phyloP scores from a whole-genome alignment of 2,329 filamentous ascomycete genomes.

The Sporothrix phasma region DNA sequence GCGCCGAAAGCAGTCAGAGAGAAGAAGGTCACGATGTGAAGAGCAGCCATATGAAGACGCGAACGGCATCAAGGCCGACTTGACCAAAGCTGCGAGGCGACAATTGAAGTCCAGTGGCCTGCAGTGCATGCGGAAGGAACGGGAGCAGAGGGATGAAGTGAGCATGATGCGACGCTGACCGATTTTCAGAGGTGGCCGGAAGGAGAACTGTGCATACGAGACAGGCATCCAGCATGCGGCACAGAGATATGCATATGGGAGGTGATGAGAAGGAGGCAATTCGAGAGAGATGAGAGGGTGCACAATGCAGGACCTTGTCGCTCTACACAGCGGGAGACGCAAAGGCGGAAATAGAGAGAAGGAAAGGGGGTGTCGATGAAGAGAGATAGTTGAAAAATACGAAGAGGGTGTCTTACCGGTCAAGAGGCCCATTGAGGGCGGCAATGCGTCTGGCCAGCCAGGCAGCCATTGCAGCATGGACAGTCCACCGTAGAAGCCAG shows the following conservation, averaged over 20 bases:
- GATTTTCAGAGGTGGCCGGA: not conserved
- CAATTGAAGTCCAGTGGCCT: slow-evolving; percentile 17
- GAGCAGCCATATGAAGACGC: not conserved
- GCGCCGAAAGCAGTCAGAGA: not conserved
- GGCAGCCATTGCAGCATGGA: slow-evolving; percentile 65
- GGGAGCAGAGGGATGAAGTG: not conserved
- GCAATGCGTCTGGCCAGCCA: slow-evolving; percentile 68
- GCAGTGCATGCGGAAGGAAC: slow-evolving; percentile 11
- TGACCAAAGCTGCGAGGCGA: slow-evolving; percentile 2
- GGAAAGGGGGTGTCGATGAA: not conserved
- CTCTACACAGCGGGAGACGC: not conserved
- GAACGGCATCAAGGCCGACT: not conserved
- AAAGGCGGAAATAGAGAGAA: not conserved
- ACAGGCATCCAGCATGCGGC: not conserved
- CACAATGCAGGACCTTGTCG: not conserved
- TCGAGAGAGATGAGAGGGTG: slow-evolving; percentile 1
- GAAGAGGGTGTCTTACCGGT: slow-evolving; percentile 61
- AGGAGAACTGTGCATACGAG: not conserved
- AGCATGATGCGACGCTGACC: not conserved
- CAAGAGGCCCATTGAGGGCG: slow-evolving; percentile 64
- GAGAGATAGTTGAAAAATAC: not conserved
- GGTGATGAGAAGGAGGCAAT: not conserved
- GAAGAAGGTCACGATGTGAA: not conserved
- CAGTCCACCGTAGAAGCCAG: slow-evolving; percentile 69
- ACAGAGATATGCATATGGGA: not conserved